Evolutionary conservation across 2,329 filamentous ascomycete genomes (phyloP), one percentile per base, ranked within the genome.

Genomic region (Aureobasidium vineae): DNA sequence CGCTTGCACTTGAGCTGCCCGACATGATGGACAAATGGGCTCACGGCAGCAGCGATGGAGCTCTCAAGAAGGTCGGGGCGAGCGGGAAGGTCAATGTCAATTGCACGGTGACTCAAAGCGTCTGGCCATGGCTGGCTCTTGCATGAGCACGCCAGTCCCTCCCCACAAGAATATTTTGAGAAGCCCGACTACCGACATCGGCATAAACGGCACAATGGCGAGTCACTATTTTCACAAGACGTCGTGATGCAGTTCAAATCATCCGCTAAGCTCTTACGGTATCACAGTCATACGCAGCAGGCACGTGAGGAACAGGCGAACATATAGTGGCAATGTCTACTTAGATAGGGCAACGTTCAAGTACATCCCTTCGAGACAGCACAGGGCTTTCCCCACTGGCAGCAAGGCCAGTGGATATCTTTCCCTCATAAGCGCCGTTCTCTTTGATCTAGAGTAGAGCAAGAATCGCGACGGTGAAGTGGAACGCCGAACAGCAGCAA

Each of bases 341-440:
- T 60, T 66, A 67, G 68, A 69, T 69, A 60, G 89, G 88, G 89
- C 85, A 89, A 92, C 91, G 88, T 83, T 94, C 78, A 96, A 94
- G 91, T 91, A 86, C 86, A 89, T 83, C 88, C 90, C 88, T 86
- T 66, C 85, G 86, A 86, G 84, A 86, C 83, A 87, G 84, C 87
- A 95, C 93, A 97, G 92, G 94, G 94, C 94, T 92, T 97, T 98
- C 94, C 92, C 92, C 89, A 81, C 77, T 73, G 63, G 63, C 52
- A 57, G 52, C 79, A 77, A 77, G 78, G 80, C 78, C 77, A 77
- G 75, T 79, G 85, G 92, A 89, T 97, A 92, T 98, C 94, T 98
- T 98, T 98, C 94, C 94, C 92, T 97, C 93, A 90, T 97, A 85
- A 97, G 92, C 89, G 88, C 89, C 83, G 81, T 84, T 84, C 86